Base-by-base conservation (phyloP, 169 alveolate species). In the Eimeria acervulina region DNA sequence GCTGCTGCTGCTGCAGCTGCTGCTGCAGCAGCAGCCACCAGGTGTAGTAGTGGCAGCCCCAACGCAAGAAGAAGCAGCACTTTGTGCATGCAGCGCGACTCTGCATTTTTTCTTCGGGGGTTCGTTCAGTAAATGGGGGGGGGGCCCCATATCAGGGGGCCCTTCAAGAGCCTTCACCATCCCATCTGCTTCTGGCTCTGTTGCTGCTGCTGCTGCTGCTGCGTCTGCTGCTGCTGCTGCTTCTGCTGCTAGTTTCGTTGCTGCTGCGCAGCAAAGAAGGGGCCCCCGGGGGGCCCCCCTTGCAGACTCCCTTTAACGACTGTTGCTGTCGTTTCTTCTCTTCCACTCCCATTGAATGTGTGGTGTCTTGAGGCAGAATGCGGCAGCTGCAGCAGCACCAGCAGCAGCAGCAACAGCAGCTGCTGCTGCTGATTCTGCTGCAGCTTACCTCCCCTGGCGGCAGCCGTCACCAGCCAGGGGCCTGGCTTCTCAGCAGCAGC, bases 141-240 rank as follows among this genome's bases (percentile, higher is more conserved):
- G 42, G 42, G 42, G 13, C 80, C 21, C 17, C 23, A 13, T 42
- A 68, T 0, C 44, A 1, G 80, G 44, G 80, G 80, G 80, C 44
- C 80, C 80, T 42, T 42, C 44, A 33, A 33, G 44, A 0, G 80
- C 80, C 5, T 0, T 33, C 7, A 10, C 42, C 17, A 7, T 23
- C 21, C 15, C 80, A n/a, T 1, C 80, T 68, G 80, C 80, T n/a
- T 68, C 42, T 42, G 15, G 19, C 47, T 21, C 68, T 59, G 68
- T n/a, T 59, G 68, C 47, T n/a, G 80, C 80, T 3, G 44, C 80
- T 68, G 80, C 80, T 68, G 80, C 80, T 68, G 80, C 80, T 68
- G 8, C 80, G 4, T 10, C 68, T 59, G n/a, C 68, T 59, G 26
- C 23, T n/a, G 42, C 38, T 68, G 44, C 80, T 28, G 80, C 44